phyloP scores from a whole-genome alignment of 164 flowering plant genomes.

The Sextonia rubra region DNA sequence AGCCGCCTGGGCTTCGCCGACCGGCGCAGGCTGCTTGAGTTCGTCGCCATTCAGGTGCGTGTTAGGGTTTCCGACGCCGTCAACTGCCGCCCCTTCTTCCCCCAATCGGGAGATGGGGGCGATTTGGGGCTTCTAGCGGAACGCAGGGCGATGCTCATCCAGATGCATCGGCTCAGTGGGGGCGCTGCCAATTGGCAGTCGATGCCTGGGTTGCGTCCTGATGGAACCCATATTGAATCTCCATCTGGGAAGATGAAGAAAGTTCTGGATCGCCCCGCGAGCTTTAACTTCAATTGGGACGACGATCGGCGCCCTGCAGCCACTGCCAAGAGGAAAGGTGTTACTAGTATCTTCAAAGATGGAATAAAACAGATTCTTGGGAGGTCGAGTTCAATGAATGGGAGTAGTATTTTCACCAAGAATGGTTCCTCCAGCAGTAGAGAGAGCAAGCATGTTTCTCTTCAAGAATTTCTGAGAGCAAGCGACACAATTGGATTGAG shows the following conservation, averaged over 20 bases:
- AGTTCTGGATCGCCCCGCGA: constrained; percentile 32
- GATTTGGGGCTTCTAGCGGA: constrained; percentile 41
- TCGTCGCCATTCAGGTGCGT: constrained; percentile 49
- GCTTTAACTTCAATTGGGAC: constrained; percentile 24
- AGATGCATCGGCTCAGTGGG: constrained; percentile 38
- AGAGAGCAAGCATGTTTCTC: constrained; percentile 57
- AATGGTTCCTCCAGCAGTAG: constrained; percentile 36
- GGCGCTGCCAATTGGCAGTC: constrained; percentile 23
- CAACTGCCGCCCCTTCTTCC: constrained; percentile 42
- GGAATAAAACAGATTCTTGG: constrained; percentile 59
- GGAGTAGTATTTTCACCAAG: constrained; percentile 20
- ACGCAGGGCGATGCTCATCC: constrained; percentile 48
- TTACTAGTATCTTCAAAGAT: constrained; percentile 47
- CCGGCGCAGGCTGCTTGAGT: constrained; percentile 67
- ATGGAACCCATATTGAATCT: constrained; percentile 40
- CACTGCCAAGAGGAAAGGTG: constrained; percentile 35
- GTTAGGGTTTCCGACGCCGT: constrained; percentile 35
- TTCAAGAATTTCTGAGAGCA: constrained; percentile 59
- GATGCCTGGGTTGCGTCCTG: constrained; percentile 23
- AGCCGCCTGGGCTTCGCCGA: constrained; percentile 69
- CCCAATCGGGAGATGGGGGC: constrained; percentile 25
- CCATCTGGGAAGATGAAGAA: constrained; percentile 45
- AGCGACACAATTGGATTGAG: constrained; percentile 63
- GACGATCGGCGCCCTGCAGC: constrained; percentile 19
- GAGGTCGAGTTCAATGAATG: constrained; percentile 37